Conservation (phyloP, 1,284 basidiomycete genomes). For the Cryptococcus amylolentus region DNA sequence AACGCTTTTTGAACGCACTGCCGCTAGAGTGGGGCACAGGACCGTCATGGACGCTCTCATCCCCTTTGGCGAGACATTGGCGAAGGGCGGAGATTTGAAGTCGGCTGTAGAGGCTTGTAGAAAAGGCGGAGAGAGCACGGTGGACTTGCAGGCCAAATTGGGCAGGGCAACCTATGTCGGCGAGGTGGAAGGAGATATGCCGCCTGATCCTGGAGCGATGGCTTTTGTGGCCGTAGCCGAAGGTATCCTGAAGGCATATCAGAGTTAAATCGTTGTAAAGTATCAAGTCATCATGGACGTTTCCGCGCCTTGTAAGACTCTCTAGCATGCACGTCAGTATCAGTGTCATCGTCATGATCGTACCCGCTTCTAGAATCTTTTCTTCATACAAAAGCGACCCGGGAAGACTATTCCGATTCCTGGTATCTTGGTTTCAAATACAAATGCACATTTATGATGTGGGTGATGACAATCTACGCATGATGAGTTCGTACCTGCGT, state of each 20-base stretch:
- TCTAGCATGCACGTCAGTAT: not conserved
- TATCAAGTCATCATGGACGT: not conserved
- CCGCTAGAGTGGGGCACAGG: conserved; percentile 50
- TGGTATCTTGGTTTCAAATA: conserved; percentile 37
- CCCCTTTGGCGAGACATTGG: conserved; percentile 49
- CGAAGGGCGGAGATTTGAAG: conserved; percentile 33
- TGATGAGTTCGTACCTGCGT: conserved; percentile 52
- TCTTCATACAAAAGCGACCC: not conserved
- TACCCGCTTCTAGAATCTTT: not conserved
- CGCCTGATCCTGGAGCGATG: conserved; percentile 49
- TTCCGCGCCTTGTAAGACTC: not conserved
- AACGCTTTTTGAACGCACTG: conserved; percentile 48
- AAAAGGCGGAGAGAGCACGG: conserved; percentile 48
- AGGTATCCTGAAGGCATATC: conserved; percentile 20
- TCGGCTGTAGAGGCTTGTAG: conserved; percentile 43
- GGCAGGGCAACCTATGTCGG: conserved; percentile 53
- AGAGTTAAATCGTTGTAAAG: not conserved
- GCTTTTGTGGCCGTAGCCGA: conserved; percentile 43
- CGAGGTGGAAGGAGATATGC: conserved; percentile 36
- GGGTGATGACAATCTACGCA: conserved; percentile 45
- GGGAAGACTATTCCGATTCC: not conserved
- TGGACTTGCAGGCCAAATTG: conserved; percentile 48
- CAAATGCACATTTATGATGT: conserved; percentile 47
- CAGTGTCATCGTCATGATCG: not conserved
- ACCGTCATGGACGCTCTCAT: conserved; percentile 54